Evolutionary conservation across 768 basidiomycete species (phyloP).

Genomic region (Lyophyllum semitale): DNA sequence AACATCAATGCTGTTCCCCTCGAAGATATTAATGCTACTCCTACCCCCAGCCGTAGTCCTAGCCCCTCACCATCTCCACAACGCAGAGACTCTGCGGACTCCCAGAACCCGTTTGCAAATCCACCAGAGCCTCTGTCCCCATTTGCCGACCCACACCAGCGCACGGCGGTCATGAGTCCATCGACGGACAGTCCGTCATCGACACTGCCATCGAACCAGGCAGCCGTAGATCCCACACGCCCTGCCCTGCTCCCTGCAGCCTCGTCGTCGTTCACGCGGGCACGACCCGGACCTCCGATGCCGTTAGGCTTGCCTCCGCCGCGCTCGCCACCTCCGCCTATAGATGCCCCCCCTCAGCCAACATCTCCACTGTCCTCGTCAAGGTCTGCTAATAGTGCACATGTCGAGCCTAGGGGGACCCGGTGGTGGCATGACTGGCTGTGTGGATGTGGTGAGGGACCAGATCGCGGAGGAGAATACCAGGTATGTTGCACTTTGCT

Average conservation of each 20-base stretch:
- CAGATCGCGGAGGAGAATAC: conserved; percentile 68
- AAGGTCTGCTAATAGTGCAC: conserved; percentile 20
- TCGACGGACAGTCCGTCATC: conserved; percentile 19
- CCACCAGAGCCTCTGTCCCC: conserved; percentile 49
- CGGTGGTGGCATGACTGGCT: conserved; percentile 89
- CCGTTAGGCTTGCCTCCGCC: conserved; percentile 67
- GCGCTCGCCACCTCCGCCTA: conserved; percentile 53
- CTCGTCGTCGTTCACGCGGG: conserved; percentile 7
- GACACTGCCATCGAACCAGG: neutral
- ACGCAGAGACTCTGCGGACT: conserved; percentile 24
- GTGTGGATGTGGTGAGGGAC: conserved; percentile 78
- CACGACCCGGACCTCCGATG: conserved; percentile 46
- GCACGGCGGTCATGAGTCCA: conserved; percentile 22
- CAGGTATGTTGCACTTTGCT: conserved; percentile 49
- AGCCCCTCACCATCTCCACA: conserved; percentile 35
- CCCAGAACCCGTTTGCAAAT: conserved; percentile 50
- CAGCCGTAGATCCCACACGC: conserved; percentile 9
- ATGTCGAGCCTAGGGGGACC: conserved; percentile 37
- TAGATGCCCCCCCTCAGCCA: conserved; percentile 38
- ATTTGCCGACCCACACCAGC: conserved; percentile 41
- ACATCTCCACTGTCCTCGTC: conserved; percentile 27
- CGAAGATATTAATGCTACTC: conserved; percentile 47
- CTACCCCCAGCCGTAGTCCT: conserved; percentile 27
- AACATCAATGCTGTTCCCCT: conserved; percentile 57
- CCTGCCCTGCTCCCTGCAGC: conserved; percentile 9